A percentile compares a stretch with the other conserved stretches of the same genome.
phyloP scores from a whole-genome alignment of 495 filamentous ascomycete species.

The Daldinia childiae region DNA sequence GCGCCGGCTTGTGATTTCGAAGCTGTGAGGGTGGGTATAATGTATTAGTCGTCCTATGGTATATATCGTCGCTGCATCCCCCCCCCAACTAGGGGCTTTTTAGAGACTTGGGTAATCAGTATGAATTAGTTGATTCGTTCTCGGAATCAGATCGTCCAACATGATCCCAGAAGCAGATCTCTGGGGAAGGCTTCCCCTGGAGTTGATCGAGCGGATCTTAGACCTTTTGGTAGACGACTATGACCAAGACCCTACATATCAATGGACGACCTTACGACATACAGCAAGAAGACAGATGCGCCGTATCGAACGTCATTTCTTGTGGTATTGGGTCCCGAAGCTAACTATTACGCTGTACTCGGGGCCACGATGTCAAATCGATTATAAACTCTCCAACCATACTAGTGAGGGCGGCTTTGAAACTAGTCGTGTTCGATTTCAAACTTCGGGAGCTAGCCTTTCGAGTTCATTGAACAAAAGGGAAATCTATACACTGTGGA shows the following conservation, averaged over 20 bases:
- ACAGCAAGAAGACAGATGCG: slow-evolving; percentile 27
- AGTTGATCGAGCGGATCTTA: slow-evolving; percentile 38
- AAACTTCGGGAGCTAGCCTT: slow-evolving; percentile 8
- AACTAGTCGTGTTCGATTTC: slow-evolving; percentile 24
- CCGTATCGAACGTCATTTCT: slow-evolving; percentile 36
- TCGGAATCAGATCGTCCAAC: slow-evolving; percentile 11
- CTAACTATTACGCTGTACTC: slow-evolving; percentile 38
- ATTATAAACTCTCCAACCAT: slow-evolving; percentile 22
- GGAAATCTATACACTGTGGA: slow-evolving; percentile 26
- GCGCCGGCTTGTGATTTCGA: slow-evolving; percentile 1
- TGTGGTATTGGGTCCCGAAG: slow-evolving; percentile 27
- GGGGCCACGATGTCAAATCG: slow-evolving; percentile 36
- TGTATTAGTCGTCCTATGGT: not conserved
- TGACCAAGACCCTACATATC: slow-evolving; percentile 39
- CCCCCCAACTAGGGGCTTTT: slow-evolving; percentile 1
- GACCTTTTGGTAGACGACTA: slow-evolving; percentile 33
- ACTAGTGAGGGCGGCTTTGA: not conserved
- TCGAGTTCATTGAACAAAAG: slow-evolving; percentile 21
- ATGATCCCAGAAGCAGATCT: slow-evolving; percentile 30
- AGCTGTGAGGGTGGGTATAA: slow-evolving; percentile 14
- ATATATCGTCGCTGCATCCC: slow-evolving; percentile 26
- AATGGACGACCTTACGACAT: slow-evolving; percentile 37
- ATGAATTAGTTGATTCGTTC: slow-evolving; percentile 11
- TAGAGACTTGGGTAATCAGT: slow-evolving; percentile 8
- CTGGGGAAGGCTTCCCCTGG: slow-evolving; percentile 32